Conservation (phyloP, 306 rosid genomes). For the Prinsepia uniflora region DNA sequence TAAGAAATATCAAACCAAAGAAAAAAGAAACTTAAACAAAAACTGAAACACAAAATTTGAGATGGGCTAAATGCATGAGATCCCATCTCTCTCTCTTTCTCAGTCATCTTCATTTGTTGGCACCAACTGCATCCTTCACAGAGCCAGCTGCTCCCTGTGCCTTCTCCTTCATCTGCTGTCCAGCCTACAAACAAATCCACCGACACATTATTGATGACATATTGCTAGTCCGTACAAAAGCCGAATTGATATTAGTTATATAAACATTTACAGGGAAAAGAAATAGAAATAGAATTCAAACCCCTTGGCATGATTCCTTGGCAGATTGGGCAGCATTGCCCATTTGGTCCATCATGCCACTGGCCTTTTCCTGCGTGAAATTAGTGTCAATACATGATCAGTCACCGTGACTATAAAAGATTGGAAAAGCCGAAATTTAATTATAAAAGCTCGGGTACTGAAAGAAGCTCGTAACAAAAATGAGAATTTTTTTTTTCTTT, state of each 20-base stretch:
- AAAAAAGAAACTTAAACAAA: neutral
- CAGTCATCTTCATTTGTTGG: slow-evolving; percentile 23
- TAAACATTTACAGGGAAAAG: neutral
- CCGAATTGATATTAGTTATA: too few relatives aligned
- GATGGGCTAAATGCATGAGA: neutral
- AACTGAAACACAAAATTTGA: neutral
- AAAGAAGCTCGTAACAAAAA: neutral
- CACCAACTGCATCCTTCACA: slow-evolving; percentile 20
- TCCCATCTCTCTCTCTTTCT: neutral
- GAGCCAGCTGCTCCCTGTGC: slow-evolving; percentile 32
- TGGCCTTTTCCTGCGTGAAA: slow-evolving; percentile 39
- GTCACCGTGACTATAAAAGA: too few relatives aligned
- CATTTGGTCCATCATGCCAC: slow-evolving; percentile 32
- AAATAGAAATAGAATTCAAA: neutral
- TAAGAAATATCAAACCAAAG: neutral
- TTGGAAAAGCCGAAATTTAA: too few relatives aligned
- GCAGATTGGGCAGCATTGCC: slow-evolving; percentile 40
- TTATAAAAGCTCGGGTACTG: too few relatives aligned
- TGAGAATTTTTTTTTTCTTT: too few relatives aligned
- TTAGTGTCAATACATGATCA: neutral
- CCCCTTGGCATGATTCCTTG: slow-evolving; percentile 42
- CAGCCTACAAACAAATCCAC: slow-evolving; percentile 24
- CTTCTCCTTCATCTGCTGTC: slow-evolving; percentile 32
- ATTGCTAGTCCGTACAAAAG: neutral
- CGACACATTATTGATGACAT: neutral